Percentiles rank a stretch among this genome's conserved stretches.
Conservation (phyloP, 805 yeast species). For the Saturnispora besseyi region DNA sequence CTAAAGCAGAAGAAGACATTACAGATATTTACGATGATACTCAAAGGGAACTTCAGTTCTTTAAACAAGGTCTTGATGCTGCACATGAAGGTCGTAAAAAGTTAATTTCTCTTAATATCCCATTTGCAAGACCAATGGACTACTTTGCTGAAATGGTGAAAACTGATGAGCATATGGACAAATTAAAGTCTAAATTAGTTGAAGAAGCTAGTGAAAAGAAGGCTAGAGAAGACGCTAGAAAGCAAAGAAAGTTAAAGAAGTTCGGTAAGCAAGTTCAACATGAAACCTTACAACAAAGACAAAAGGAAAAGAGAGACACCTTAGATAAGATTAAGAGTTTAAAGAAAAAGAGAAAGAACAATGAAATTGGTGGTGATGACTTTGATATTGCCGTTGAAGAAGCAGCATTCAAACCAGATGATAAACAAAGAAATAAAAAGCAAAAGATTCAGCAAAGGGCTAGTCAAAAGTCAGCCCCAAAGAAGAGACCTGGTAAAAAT, state of each 20-base stretch:
- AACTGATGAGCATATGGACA: conserved; percentile 97
- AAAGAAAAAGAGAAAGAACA: conserved; percentile 76
- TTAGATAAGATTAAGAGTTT: conserved; percentile 84
- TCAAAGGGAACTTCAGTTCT: conserved; percentile 89
- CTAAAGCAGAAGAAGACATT: conserved; percentile 53
- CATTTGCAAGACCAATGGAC: conserved; percentile 89
- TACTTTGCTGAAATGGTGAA: conserved; percentile 98
- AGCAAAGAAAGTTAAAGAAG: conserved; percentile 90
- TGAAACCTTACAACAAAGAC: conserved; percentile 88
- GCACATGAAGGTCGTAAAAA: conserved; percentile 62
- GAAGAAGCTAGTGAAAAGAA: conserved; percentile 72
- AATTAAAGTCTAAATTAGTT: conserved; percentile 69
- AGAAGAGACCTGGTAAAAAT: conserved; percentile 47
- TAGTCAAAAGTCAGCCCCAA: conserved; percentile 37
- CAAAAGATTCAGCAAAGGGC: conserved; percentile 34
- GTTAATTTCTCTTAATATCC: conserved; percentile 61
- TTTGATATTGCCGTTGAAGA: conserved; percentile 92
- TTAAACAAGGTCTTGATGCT: conserved; percentile 87
- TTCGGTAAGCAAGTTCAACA: conserved; percentile 96
- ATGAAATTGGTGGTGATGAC: conserved; percentile 63
- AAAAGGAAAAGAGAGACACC: conserved; percentile 84
- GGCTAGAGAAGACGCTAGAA: conserved; percentile 87
- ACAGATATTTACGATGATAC: conserved; percentile 92
- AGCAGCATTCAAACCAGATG: conserved; percentile 46
- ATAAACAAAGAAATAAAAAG: conserved; percentile 43